A percentile compares a stretch with the other conserved stretches of the same genome.
phyloP scores from a whole-genome alignment of 495 filamentous ascomycete species.

The Hyaloscypha finlandica region DNA sequence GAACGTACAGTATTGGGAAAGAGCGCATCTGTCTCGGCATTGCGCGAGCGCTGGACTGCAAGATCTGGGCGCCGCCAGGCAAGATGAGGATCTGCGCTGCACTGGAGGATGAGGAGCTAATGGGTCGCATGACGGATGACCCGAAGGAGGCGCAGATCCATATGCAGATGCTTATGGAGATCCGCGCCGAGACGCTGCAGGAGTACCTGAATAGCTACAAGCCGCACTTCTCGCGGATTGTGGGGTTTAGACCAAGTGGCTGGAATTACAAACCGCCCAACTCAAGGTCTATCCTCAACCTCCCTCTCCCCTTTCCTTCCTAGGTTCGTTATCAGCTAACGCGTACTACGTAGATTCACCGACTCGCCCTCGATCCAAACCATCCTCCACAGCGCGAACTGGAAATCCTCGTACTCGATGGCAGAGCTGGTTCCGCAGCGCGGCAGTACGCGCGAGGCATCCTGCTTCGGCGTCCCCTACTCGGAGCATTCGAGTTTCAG shows the following conservation, averaged over 20 bases:
- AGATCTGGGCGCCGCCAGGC: conserved; percentile 82
- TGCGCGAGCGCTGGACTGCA: conserved; percentile 79
- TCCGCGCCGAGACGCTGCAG: conserved; percentile 80
- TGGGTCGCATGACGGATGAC: conserved; percentile 71
- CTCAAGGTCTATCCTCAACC: conserved; percentile 35
- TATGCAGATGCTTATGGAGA: conserved; percentile 94
- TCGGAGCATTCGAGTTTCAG: conserved; percentile 86
- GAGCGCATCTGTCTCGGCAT: conserved; percentile 94
- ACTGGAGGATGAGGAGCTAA: conserved; percentile 83
- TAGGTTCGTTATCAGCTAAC: neutral
- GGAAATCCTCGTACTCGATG: conserved; percentile 68
- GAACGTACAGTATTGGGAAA: conserved; percentile 98
- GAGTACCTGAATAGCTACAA: conserved; percentile 81
- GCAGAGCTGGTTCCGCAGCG: conserved; percentile 73
- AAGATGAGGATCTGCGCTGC: conserved; percentile 84
- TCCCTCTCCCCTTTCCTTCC: neutral
- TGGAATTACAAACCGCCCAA: conserved; percentile 85
- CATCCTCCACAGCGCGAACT: conserved; percentile 71
- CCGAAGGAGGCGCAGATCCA: conserved; percentile 90
- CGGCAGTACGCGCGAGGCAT: conserved; percentile 72
- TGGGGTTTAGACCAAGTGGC: conserved; percentile 90
- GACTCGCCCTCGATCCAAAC: conserved; percentile 65
- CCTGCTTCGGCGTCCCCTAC: conserved; percentile 91
- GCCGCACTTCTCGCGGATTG: conserved; percentile 76
- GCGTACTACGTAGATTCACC: conserved; percentile 36